Evolutionary conservation across 768 basidiomycete species (phyloP), one percentile per base, ranked within the genome.

Genomic region (Boletus sp.): DNA sequence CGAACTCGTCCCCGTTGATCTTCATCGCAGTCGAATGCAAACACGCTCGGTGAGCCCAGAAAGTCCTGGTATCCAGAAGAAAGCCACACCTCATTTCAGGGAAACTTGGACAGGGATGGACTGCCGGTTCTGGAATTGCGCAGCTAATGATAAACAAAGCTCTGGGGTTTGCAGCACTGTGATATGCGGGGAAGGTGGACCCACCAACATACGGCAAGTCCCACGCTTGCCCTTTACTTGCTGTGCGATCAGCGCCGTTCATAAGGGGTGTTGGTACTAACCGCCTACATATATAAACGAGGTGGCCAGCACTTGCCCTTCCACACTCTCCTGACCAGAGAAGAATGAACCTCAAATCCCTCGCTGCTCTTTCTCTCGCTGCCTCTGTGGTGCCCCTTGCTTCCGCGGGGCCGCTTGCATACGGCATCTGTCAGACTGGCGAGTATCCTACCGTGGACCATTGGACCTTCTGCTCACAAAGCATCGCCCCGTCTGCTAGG

Each of bases 371-470:
- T 13, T 21, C 64, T 7, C 54, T 70, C n/a, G 50, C 40, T 21
- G 55, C 57, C 19, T 51, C 59, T 1, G 55, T 42, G 0, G 57
- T 42, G 0, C 64, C 68, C 1, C 32, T 57, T 3, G 48, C 40
- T 9, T 42, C 53, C 0, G 68, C 65, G 0, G 65, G 68, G 0
- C 60, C 54, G 0, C 17, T 70, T 6, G 55, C 56, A 0, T 70
- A 70, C 5, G 70, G 3, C 0, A 0, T 53, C 0, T 70, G 68
- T 2, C 66, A 71, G 19, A 71, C 68, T 0, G 64, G 68, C 66
- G 4, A 40, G 42, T 30, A 1, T 29, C 8, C 3, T 15, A 11
- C 11, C 1, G 8, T 11, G 21, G 0, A 29, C 13, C 23, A 5
- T 13, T 10, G 47, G 29, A 21, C 5, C 8, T 23, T 8, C 15